Evolutionary conservation across 1,284 basidiomycete species (phyloP), one percentile per base, ranked within the genome.

Genomic region (Cutaneotrichosporon daszewskae): DNA sequence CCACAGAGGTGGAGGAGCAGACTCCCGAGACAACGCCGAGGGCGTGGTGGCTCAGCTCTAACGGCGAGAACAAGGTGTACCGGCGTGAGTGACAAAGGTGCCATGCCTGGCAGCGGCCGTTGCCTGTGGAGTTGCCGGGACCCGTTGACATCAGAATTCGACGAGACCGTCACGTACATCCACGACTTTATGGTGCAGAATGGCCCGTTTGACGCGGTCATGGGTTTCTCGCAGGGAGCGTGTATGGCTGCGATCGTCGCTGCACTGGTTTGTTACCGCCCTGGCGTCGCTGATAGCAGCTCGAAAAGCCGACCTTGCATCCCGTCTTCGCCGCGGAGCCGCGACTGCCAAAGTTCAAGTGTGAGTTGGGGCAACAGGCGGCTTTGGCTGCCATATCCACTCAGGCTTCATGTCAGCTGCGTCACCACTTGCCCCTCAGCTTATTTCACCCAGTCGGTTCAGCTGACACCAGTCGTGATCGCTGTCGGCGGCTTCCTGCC

Each of bases 171-270:
- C 6, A 48, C 49, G 9, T 73, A 72, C 55, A 45, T 76, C 44
- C 77, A 57, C 55, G 70, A 72, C 19, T 67, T 69, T 24, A 48
- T 75, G 46, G 55, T 66, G 32, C 62, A 67, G 43, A 62, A 73
- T 31, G 64, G 59, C 5, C 72, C 71, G 1, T 77, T 75, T 35
- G 71, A 75, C 44, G 88, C 87, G 23, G 77, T 91, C 14, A 80
- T 91, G 62, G 87, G 86, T 8, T 88, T 88, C 68, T 85, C 84
- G 44, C 87, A 91, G 72, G 87, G 87, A 23, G 87, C 84, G 13
- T 81, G 80, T 12, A 79, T 90, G 74, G 87, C 86, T 22, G 81
- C 80, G 6, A 60, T 88, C 20, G 70, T 90, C 24, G 71, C 83
- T 32, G 84, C 85, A 29, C 62, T 89, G 62, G 87, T 87, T 59